Conservation (phyloP, 2,329 filamentous ascomycete species). For the Dryadomyces quercivorus region DNA sequence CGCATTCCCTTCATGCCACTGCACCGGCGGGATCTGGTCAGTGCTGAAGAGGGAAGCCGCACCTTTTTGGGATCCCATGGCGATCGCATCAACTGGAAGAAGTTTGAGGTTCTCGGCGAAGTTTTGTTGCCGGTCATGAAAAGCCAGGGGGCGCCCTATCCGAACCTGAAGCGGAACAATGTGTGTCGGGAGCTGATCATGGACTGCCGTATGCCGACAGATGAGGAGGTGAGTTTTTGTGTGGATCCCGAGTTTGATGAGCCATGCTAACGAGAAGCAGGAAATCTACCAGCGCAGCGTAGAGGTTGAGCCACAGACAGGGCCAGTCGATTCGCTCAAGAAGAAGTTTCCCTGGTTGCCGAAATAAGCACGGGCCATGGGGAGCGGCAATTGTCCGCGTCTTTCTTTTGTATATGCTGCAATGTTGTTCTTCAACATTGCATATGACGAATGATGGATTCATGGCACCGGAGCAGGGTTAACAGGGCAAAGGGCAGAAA, state of each 20-base stretch:
- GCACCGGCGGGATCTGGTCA: conserved; percentile 78
- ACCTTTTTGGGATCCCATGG: conserved; percentile 68
- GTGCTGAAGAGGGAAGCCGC: conserved; percentile 81
- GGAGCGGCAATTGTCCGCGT: too few relatives aligned
- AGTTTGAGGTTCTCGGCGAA: conserved; percentile 93
- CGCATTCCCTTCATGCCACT: conserved; percentile 90
- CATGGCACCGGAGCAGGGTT: not conserved
- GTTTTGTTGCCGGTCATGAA: conserved; percentile 83
- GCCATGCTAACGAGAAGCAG: conserved; percentile 23
- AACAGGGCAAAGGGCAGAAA: too few relatives aligned
- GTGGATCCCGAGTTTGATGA: not conserved
- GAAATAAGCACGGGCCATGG: conserved; percentile 21
- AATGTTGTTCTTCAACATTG: not conserved
- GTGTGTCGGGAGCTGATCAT: conserved; percentile 63
- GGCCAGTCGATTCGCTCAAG: conserved; percentile 36
- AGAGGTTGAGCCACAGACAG: conserved; percentile 40
- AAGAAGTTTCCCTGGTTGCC: conserved; percentile 58
- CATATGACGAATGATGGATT: conserved; percentile 1
- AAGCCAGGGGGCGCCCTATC: conserved; percentile 77
- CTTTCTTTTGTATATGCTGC: not conserved
- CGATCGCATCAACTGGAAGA: conserved; percentile 89
- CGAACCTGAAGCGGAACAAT: conserved; percentile 57
- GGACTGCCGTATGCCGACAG: conserved; percentile 67
- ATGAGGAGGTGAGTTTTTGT: conserved; percentile 64
- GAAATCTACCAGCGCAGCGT: conserved; percentile 53